These are phyloP conservation scores for Boletus sp. DNA, from an alignment of 768 basidiomycete genomes.

Conservation along the genomic window DNA sequence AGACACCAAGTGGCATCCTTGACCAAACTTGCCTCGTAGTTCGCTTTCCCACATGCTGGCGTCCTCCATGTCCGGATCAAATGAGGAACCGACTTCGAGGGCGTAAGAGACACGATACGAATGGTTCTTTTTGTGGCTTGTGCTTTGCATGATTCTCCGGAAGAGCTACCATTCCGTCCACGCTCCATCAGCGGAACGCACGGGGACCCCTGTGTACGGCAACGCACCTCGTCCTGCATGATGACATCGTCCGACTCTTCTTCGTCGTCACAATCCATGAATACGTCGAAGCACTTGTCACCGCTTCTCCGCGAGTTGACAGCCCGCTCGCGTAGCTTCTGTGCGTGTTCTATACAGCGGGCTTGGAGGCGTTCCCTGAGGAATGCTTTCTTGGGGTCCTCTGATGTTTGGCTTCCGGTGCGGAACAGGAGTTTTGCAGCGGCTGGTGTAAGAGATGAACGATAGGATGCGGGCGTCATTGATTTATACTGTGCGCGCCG, in stretches of 20 bases:
- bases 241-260: slow-evolving; percentile 59
- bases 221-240: slow-evolving; percentile 59
- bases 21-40: slow-evolving; percentile 38
- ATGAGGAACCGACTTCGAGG: slow-evolving; percentile 69
- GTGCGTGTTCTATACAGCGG: slow-evolving; percentile 61
- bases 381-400: slow-evolving; percentile 52
- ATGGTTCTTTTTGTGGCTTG: slow-evolving; percentile 48
- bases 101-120: slow-evolving; percentile 63
- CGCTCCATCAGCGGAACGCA: slow-evolving; percentile 7
- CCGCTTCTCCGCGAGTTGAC: slow-evolving; percentile 42
- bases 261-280: slow-evolving; percentile 52
- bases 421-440: slow-evolving; percentile 18
- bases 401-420: slow-evolving; percentile 20
- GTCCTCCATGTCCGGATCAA: slow-evolving; percentile 73
- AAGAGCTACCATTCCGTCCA: slow-evolving; percentile 50
- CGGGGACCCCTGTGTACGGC: neutral
- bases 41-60: slow-evolving; percentile 58
- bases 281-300: slow-evolving; percentile 46
- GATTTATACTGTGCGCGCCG: slow-evolving; percentile 59
- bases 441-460: slow-evolving; percentile 7
- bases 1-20: neutral
- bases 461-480: slow-evolving; percentile 25
- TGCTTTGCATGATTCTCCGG: slow-evolving; percentile 58
- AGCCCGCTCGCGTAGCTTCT: slow-evolving; percentile 51
- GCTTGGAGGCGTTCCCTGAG: slow-evolving; percentile 60